phyloP scores from a whole-genome alignment of 1,139 yeast species.

The Candida frijolesensis region DNA sequence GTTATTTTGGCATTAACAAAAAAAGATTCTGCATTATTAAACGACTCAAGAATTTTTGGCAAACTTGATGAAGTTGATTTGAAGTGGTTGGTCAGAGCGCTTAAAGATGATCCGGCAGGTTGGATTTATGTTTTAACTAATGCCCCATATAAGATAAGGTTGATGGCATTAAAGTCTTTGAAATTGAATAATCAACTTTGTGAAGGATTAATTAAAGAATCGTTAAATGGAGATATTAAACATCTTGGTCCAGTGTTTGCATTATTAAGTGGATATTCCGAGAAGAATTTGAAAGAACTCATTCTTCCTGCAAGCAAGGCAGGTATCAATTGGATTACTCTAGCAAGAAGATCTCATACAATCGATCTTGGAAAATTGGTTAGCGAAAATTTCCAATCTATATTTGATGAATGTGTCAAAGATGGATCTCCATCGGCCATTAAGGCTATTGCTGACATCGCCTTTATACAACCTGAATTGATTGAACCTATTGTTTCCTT shows the following conservation, averaged over 20 bases:
- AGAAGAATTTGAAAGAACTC: conserved; percentile 39
- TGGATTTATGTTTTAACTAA: conserved; percentile 45
- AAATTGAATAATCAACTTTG: conserved; percentile 4
- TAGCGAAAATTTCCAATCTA: conserved; percentile 32
- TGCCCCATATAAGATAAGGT: conserved; percentile 35
- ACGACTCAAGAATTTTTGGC: conserved; percentile 48
- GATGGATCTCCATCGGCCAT: conserved; percentile 44
- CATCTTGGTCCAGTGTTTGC: conserved; percentile 31
- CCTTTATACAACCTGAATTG: conserved; percentile 68
- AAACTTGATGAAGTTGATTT: conserved; percentile 52
- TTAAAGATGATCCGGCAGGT: conserved; percentile 34
- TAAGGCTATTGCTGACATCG: conserved; percentile 60
- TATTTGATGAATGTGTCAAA: conserved; percentile 29
- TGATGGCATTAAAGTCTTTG: conserved; percentile 23
- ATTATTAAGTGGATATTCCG: conserved; percentile 25
- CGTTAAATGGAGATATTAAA: conserved; percentile 2
- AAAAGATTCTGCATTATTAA: conserved; percentile 26
- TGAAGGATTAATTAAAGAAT: conserved; percentile 25
- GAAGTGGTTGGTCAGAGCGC: conserved; percentile 53
- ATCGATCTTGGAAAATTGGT: conserved; percentile 70
- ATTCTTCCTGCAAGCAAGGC: conserved; percentile 60
- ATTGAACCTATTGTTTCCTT: conserved; percentile 55
- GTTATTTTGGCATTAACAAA: conserved; percentile 26
- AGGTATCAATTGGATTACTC: conserved; percentile 68
- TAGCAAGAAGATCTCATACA: conserved; percentile 56